Evolutionary conservation across 495 filamentous ascomycete species (phyloP), one percentile per base, ranked within the genome.

Genomic region (Hyaloscypha variabilis): DNA sequence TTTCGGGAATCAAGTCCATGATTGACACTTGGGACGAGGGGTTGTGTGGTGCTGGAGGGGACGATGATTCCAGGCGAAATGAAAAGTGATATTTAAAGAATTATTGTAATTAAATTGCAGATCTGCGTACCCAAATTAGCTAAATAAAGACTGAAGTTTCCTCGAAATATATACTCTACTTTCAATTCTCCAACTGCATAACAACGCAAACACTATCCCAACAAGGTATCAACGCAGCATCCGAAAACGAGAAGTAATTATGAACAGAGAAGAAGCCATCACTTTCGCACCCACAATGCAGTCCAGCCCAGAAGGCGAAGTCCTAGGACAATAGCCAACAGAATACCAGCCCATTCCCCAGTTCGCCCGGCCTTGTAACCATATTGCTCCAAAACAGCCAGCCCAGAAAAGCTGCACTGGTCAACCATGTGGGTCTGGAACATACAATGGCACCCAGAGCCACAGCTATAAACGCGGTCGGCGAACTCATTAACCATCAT

Each of bases 401-500:
- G 82, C 0, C 91, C 91, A 14, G 83, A 77, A 67, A 95, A 90
- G 73, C 80, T 72, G 65, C 91, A 92, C 72, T 90, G 78, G 8
- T 77, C 74, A 13, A 83, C 85, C 53, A 92, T 70, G 51, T 85
- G 81, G 1, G 82, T 87, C 36, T 79, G 71, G 72, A 89, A 94
- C 86, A 90, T 89, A 75, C 91, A 94, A 21, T 84, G 74, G 68
- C 88, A 92, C 1, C 77, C 81, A 14, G 46, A 60, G 5, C 54
- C 62, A 67, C 91, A 94, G 23, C 72, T 72, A 71, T 90, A 95
- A 11, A 67, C 81, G 1, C 90, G 75, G 17, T 85, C 42, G 0
- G 73, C 76, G 71, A 95, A 93, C 75, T 95, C 90, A 72, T 94
- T 94, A 24, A 94, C 85, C 90, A 95, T 92, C 91, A 95, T 93